Conservation (phyloP, 805 yeast genomes). For the Kodamaea restingae region DNA sequence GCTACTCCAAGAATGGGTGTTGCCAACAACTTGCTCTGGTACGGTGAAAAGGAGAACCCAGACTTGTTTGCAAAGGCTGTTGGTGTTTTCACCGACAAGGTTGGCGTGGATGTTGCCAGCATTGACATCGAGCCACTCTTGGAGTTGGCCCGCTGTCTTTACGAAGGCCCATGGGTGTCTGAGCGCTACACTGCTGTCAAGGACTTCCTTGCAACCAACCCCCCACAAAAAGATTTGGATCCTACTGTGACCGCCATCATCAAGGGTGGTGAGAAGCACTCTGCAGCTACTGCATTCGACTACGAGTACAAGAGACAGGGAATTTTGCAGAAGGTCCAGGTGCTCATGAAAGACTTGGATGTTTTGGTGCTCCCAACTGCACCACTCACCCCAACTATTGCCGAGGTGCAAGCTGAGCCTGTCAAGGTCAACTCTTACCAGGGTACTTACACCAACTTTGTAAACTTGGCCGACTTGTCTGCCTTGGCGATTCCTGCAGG, state of each 20-base stretch:
- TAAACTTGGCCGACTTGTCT: slow-evolving; percentile 87
- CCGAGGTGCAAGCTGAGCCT: slow-evolving; percentile 72
- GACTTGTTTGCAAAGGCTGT: slow-evolving; percentile 62
- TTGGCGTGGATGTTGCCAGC: slow-evolving; percentile 58
- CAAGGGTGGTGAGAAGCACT: slow-evolving; percentile 67
- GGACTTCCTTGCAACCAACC: slow-evolving; percentile 65
- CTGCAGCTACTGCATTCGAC: slow-evolving; percentile 81
- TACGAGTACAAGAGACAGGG: slow-evolving; percentile 85
- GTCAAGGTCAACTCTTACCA: slow-evolving; percentile 79
- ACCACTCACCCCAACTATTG: slow-evolving; percentile 84
- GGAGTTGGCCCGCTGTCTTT: slow-evolving; percentile 79
- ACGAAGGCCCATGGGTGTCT: slow-evolving; percentile 99
- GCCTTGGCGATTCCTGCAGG: slow-evolving; percentile 92
- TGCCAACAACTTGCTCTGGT: slow-evolving; percentile 74
- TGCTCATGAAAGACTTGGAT: slow-evolving; percentile 57
- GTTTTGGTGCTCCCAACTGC: slow-evolving; percentile 89
- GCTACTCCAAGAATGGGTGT: slow-evolving; percentile 65
- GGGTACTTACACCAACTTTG: slow-evolving; percentile 98
- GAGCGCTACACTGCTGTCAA: slow-evolving; percentile 85
- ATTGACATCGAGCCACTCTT: slow-evolving; percentile 73
- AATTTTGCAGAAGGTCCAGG: slow-evolving; percentile 61
- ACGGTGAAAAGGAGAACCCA: slow-evolving; percentile 75
- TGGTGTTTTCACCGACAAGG: slow-evolving; percentile 31
- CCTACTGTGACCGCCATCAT: slow-evolving; percentile 80
- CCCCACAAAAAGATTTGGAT: slow-evolving; percentile 69